Percentiles rank a stretch among this genome's conserved stretches.
Evolutionary conservation across 352 stramenopile genomes (phyloP).

Genomic region (Thalassiosira pacifica): DNA sequence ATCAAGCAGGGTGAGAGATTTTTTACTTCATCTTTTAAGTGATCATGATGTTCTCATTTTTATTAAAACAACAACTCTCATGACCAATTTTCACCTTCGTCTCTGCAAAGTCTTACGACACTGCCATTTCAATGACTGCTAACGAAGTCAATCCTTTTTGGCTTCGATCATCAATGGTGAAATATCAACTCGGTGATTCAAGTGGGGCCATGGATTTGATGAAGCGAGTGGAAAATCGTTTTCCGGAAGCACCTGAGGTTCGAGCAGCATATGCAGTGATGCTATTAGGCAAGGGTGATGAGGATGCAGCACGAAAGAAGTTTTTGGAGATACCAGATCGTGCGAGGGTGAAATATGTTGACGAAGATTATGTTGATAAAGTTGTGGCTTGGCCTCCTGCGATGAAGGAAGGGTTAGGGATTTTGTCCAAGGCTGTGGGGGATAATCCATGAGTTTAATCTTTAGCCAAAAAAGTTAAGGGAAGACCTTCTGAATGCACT

Average conservation of each 20-base stretch:
- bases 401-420: constrained; percentile 69
- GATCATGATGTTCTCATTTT: too few relatives aligned
- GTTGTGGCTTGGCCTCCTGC: constrained; percentile 79
- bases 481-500: neutral
- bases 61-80: too few relatives aligned
- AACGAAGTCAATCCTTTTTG: constrained; percentile 86
- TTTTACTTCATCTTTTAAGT: too few relatives aligned
- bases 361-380: constrained; percentile 73
- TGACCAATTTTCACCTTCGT: too few relatives aligned
- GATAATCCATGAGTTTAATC: constrained; percentile 40
- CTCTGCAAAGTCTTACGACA: constrained; percentile 60
- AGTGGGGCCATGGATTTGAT: constrained; percentile 78
- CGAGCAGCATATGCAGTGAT: constrained; percentile 76
- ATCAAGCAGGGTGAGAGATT: constrained; percentile 49
- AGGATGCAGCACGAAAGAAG: constrained; percentile 79
- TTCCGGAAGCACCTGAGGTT: constrained; percentile 80
- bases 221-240: constrained; percentile 83
- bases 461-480: neutral
- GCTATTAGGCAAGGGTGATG: constrained; percentile 72
- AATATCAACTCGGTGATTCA: constrained; percentile 79
- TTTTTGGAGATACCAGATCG: constrained; percentile 85
- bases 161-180: constrained; percentile 81
- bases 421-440: constrained; percentile 69
- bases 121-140: constrained; percentile 84
- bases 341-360: constrained; percentile 71